These are phyloP conservation scores for Emmonsia crescens DNA, from an alignment of 2,329 filamentous ascomycete species.

Conservation along the genomic window DNA sequence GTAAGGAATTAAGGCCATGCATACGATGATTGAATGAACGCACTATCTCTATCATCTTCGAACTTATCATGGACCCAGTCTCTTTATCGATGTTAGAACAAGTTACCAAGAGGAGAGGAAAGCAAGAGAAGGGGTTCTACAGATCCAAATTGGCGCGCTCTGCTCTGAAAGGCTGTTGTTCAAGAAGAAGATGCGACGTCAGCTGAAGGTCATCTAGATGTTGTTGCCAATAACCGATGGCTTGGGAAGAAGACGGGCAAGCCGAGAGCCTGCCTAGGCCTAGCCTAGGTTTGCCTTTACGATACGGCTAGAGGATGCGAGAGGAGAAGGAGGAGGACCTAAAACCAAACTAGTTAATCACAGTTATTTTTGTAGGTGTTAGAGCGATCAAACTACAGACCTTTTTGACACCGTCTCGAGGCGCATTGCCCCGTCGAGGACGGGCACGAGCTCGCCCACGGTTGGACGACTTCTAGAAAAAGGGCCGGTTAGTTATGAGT, in stretches of 20 bases:
- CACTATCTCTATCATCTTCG: slow-evolving; percentile 56
- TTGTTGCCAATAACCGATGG: slow-evolving; percentile 15
- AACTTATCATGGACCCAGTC: slow-evolving; percentile 94
- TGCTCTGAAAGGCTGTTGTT: slow-evolving; percentile 35
- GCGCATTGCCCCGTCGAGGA: slow-evolving; percentile 42
- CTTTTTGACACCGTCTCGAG: slow-evolving; percentile 86
- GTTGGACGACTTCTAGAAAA: slow-evolving; percentile 13
- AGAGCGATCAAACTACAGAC: slow-evolving; percentile 35
- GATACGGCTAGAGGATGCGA: slow-evolving; percentile 25
- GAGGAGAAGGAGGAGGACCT: slow-evolving; percentile 38
- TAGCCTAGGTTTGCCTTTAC: slow-evolving; percentile 25
- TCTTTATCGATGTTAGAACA: slow-evolving; percentile 33
- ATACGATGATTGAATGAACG: slow-evolving; percentile 16
- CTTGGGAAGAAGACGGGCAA: slow-evolving; percentile 1
- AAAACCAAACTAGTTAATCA: slow-evolving; percentile 10
- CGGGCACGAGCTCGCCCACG: slow-evolving; percentile 27
- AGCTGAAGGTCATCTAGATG: slow-evolving; percentile 31
- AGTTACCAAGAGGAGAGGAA: background rate
- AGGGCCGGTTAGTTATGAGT: background rate
- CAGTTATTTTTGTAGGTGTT: slow-evolving; percentile 10
- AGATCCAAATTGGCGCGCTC: slow-evolving; percentile 38
- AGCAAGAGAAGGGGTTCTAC: slow-evolving; percentile 19
- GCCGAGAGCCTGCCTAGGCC: slow-evolving; percentile 5
- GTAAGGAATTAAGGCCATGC: slow-evolving; percentile 13
- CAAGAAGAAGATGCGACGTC: slow-evolving; percentile 28